Percentiles rank a stretch among this genome's conserved stretches.
Evolutionary conservation across 805 yeast species (phyloP).

Genomic region (Hanseniaspora jakobsenii): DNA sequence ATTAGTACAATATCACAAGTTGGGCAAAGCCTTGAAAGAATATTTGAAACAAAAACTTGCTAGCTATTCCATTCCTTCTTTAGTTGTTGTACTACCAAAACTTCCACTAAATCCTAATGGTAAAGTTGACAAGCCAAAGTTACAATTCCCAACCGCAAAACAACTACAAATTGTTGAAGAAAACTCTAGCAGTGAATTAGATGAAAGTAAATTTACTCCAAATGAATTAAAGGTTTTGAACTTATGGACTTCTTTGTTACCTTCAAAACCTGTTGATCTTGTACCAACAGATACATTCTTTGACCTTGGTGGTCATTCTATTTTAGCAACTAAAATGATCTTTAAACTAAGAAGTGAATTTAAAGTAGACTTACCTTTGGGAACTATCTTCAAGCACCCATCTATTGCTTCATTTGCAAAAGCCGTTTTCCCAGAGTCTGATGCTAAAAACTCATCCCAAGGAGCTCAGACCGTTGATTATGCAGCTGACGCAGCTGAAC

Average conservation of each 20-base stretch:
- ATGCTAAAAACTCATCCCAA: constrained; percentile 43
- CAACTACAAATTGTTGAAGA: constrained; percentile 68
- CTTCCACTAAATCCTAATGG: constrained; percentile 96
- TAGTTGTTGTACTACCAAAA: constrained; percentile 74
- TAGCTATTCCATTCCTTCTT: constrained; percentile 82
- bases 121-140: constrained; percentile 91
- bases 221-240: constrained; percentile 61
- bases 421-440: constrained; percentile 49
- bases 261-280: constrained; percentile 69
- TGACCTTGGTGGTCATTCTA: constrained; percentile 96
- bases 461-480: constrained; percentile 10
- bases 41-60: constrained; percentile 83
- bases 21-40: constrained; percentile 70
- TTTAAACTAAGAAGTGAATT: constrained; percentile 74
- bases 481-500: constrained; percentile 21
- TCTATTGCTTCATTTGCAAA: constrained; percentile 68
- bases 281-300: constrained; percentile 80
- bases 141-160: constrained; percentile 86
- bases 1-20: constrained; percentile 57
- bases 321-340: constrained; percentile 92
- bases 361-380: constrained; percentile 73
- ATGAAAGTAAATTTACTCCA: constrained; percentile 45
- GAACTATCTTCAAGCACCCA: constrained; percentile 80
- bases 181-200: constrained; percentile 32
- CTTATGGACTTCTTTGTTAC: constrained; percentile 75